phyloP scores from a whole-genome alignment of 2,329 filamentous ascomycete species.

The Penicillium verrucosum region DNA sequence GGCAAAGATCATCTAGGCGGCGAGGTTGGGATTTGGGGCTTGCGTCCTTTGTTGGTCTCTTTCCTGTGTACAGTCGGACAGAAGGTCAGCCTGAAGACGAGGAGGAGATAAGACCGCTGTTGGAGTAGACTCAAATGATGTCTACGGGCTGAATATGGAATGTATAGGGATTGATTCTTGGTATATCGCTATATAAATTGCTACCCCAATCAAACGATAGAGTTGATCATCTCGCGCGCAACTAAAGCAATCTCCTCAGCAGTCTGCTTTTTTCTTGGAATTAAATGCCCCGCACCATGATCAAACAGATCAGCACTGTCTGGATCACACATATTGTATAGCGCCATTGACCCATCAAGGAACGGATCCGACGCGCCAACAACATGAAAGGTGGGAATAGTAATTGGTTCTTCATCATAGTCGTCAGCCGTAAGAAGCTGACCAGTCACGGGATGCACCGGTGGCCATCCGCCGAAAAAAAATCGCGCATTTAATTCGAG shows the following conservation, averaged over 20 bases:
- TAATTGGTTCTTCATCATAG: constrained; percentile 16
- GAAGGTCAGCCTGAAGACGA: background rate
- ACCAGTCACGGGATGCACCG: constrained; percentile 16
- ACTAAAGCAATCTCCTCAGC: constrained; percentile 33
- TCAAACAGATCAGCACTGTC: constrained; percentile 45
- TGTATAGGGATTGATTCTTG: background rate
- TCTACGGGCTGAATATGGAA: background rate
- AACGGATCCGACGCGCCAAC: constrained; percentile 43
- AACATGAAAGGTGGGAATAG: constrained; percentile 27
- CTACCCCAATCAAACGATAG: background rate
- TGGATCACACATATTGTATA: constrained; percentile 45
- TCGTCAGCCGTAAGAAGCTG: constrained; percentile 18
- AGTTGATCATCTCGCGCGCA: constrained; percentile 20
- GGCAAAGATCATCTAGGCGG: background rate
- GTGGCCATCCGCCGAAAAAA: constrained; percentile 24
- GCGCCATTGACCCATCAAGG: constrained; percentile 38
- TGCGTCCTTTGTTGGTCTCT: background rate
- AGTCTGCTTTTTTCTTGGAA: constrained; percentile 37
- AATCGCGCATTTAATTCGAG: constrained; percentile 23
- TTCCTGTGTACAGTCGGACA: background rate
- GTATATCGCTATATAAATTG: background rate
- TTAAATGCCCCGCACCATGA: constrained; percentile 44
- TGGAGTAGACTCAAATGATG: constrained; percentile 13
- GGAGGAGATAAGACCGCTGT: constrained; percentile 29
- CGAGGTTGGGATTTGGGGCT: background rate